Base-by-base conservation (phyloP, 2,329 filamentous ascomycete genomes). In the Fusarium brachygibbosum region DNA sequence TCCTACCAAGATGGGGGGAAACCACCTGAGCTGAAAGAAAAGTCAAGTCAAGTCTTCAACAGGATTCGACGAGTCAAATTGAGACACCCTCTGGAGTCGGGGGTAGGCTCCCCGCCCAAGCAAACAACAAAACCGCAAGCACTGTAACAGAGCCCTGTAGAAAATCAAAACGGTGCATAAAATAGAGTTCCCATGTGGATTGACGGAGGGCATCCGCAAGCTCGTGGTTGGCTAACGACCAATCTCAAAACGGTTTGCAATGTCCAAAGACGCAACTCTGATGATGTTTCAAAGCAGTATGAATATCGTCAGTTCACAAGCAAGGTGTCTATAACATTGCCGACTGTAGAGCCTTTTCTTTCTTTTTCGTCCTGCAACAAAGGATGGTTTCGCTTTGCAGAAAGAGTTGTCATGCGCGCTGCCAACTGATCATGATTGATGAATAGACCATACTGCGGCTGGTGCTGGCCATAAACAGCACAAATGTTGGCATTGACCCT, bases 131-230 rank as follows among this genome's bases (percentile, higher is more conserved):
- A 60, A n/a, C 38, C 32, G 34, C 23, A 48, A 58, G 40, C 45
- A 48, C 52, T 38, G 38, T 38, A 42, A 64, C 37, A 40, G 44
- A 34, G 41, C 41, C 46, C 41, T 34, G 49, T 35, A 41, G 46
- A 41, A 28, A 58, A 29, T 50, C 38, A 44, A 62, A 60, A 49
- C 59, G 42, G 40, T 58, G 34, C 23, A 50, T 50, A 44, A 63
- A 50, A 65, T 70, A 69, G 63, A 72, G 48, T 70, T 61, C 52
- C 35, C n/a, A 52, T 37, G 29, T 49, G 48, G 50, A 40, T 40
- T 28, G 45, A 38, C 63, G 67, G 67, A 70, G 45, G 35, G 21
- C 21, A 38, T 38, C 67, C 67, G 67, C 46, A 68, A 42, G 23
- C 37, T 29, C 7, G 13, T 64, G 21, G 63, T 70, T 70, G 63